These are phyloP conservation scores for Aspergillus pseudonomiae DNA, from an alignment of 2,329 filamentous ascomycete genomes.

Conservation along the genomic window DNA sequence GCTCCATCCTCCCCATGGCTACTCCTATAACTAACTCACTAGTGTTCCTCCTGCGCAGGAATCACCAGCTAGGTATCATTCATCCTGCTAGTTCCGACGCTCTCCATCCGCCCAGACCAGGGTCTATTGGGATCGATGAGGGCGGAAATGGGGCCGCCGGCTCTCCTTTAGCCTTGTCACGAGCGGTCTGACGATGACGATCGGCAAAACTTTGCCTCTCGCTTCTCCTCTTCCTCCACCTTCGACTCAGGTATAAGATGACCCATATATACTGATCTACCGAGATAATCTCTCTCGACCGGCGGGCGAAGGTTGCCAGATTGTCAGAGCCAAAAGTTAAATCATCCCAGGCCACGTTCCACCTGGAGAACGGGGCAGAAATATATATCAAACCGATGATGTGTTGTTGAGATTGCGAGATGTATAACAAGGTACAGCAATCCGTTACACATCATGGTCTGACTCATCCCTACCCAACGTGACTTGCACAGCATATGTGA, in stretches of 20 bases:
- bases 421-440: not conserved
- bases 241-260: not conserved
- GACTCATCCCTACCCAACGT: slow-evolving; percentile 4
- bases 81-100: slow-evolving; percentile 6
- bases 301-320: not conserved
- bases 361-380: not conserved
- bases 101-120: slow-evolving; percentile 12
- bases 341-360: not conserved
- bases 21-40: slow-evolving; percentile 6
- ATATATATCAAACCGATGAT: slow-evolving; percentile 4
- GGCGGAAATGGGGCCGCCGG: slow-evolving; percentile 10
- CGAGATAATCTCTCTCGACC: not conserved
- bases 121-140: slow-evolving; percentile 6
- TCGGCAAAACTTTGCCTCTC: slow-evolving; percentile 21
- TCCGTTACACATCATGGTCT: slow-evolving; percentile 2
- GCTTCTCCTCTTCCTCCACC: not conserved
- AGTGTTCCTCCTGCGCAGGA: slow-evolving; percentile 7
- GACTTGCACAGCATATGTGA: slow-evolving; percentile 7
- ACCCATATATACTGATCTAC: not conserved
- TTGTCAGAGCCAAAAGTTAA: not conserved
- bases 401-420: not conserved
- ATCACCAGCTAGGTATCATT: not conserved
- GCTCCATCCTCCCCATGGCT: slow-evolving; percentile 11
- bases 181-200: slow-evolving; percentile 21
- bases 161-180: slow-evolving; percentile 16